Conservation (phyloP, 2,329 filamentous ascomycete species). For the Fusarium sp. region DNA sequence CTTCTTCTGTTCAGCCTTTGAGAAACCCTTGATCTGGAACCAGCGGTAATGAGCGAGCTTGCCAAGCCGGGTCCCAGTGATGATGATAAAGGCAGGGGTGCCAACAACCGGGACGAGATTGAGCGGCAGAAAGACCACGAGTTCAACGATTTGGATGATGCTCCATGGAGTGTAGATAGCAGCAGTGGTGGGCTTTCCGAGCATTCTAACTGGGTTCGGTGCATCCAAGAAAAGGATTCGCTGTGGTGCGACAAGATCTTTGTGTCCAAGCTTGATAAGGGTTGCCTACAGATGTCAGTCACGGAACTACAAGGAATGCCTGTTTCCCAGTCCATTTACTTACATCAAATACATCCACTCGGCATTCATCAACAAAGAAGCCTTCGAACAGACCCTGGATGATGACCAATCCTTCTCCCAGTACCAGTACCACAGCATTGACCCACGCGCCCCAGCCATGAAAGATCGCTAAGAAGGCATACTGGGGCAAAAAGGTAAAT, state of each 20-base stretch:
- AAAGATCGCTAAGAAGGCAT: constrained; percentile 89
- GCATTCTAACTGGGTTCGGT: constrained; percentile 79
- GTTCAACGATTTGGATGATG: constrained; percentile 88
- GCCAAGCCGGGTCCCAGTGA: constrained; percentile 88
- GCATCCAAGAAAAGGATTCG: constrained; percentile 75
- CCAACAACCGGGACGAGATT: constrained; percentile 90
- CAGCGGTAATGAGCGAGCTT: constrained; percentile 93
- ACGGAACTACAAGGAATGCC: background rate
- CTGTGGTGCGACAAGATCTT: constrained; percentile 75
- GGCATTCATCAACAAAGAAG: constrained; percentile 82
- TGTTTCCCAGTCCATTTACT: constrained; percentile 46
- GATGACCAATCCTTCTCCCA: constrained; percentile 84
- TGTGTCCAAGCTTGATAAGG: constrained; percentile 79
- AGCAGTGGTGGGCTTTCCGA: constrained; percentile 82
- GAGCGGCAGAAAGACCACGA: constrained; percentile 81
- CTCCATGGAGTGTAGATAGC: constrained; percentile 91
- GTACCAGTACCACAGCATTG: constrained; percentile 85
- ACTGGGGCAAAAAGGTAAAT: constrained; percentile 89
- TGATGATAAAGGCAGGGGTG: constrained; percentile 84
- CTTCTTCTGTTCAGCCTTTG: constrained; percentile 77
- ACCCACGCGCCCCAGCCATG: constrained; percentile 91
- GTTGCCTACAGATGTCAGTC: constrained; percentile 64
- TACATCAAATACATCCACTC: constrained; percentile 87
- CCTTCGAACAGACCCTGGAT: constrained; percentile 79
- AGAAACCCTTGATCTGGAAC: constrained; percentile 82